These are phyloP conservation scores for Zygnema circumcarinatum DNA, from an alignment of 139 green algal species.

Conservation along the genomic window DNA sequence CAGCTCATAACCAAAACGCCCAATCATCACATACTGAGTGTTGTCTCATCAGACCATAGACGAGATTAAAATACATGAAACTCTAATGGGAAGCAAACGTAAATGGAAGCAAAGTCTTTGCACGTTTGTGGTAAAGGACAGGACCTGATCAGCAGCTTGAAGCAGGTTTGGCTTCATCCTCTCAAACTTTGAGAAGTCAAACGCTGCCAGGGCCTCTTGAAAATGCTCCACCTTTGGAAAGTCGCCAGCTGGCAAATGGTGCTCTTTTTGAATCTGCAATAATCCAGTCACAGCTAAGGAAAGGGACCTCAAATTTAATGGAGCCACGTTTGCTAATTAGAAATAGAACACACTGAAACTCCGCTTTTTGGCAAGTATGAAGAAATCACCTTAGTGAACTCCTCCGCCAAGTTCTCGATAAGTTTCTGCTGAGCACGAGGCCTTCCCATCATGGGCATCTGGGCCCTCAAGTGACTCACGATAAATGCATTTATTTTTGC, in stretches of 20 bases:
- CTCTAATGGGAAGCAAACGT: too few relatives aligned
- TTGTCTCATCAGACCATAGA: too few relatives aligned
- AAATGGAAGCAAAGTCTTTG: too few relatives aligned
- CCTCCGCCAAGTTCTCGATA: conserved; percentile 68
- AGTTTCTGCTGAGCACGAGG: conserved; percentile 78
- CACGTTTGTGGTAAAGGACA: neutral
- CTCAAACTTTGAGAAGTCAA: conserved; percentile 75
- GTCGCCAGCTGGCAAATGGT: conserved; percentile 88
- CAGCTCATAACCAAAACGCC: too few relatives aligned
- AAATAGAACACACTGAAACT: neutral
- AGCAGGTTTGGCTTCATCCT: conserved; percentile 65
- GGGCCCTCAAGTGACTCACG: conserved; percentile 81
- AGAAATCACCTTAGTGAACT: conserved; percentile 77
- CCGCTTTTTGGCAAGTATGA: neutral
- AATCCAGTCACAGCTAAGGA: neutral
- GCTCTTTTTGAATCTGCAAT: conserved; percentile 74
- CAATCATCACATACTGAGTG: too few relatives aligned
- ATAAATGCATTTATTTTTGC: conserved; percentile 92
- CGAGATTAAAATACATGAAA: too few relatives aligned
- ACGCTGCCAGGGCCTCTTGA: conserved; percentile 78
- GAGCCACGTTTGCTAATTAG: neutral
- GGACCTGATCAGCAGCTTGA: conserved; percentile 74
- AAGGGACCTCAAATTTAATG: neutral
- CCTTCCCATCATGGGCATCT: conserved; percentile 87
- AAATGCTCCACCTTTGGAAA: conserved; percentile 89